These are phyloP conservation scores for Bocquillonia castaneifolia DNA, from an alignment of 441 rosid genomes.

Conservation along the genomic window DNA sequence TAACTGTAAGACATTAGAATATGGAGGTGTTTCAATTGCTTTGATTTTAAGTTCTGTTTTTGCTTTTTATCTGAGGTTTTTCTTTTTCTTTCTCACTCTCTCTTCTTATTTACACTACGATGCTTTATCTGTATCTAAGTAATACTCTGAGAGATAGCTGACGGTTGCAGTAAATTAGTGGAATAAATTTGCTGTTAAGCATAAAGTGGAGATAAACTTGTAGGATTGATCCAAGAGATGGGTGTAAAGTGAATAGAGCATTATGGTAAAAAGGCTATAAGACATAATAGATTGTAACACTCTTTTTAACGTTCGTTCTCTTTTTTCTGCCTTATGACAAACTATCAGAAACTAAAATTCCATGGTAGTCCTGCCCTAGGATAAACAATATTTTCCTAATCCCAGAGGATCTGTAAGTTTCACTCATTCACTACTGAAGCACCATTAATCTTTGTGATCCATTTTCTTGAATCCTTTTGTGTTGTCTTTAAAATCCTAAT, in stretches of 20 bases:
- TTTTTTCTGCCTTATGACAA: neutral
- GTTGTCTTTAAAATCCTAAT: neutral
- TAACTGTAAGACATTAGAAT: slow-evolving; percentile 62
- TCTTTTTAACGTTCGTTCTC: neutral
- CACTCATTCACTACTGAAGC: neutral
- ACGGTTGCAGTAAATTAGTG: neutral
- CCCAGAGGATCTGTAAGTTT: too few species aligned
- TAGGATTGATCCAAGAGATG: slow-evolving; percentile 1
- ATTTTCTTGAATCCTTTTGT: neutral
- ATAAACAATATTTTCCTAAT: neutral
- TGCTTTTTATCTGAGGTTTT: too few species aligned
- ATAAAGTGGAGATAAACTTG: neutral
- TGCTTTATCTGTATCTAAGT: neutral
- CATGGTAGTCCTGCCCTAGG: neutral
- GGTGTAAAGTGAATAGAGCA: neutral
- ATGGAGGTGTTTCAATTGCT: slow-evolving; percentile 3
- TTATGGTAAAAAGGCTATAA: neutral
- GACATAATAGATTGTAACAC: neutral
- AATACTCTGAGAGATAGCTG: neutral
- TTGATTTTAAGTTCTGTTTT: neutral
- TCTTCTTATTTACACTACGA: too few species aligned
- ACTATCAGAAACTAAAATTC: neutral
- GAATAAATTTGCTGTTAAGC: neutral
- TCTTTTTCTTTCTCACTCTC: neutral
- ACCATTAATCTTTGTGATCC: neutral